These are phyloP conservation scores for Cutaneotrichosporon curvatum DNA, from an alignment of 1,284 basidiomycete species.

Conservation along the genomic window DNA sequence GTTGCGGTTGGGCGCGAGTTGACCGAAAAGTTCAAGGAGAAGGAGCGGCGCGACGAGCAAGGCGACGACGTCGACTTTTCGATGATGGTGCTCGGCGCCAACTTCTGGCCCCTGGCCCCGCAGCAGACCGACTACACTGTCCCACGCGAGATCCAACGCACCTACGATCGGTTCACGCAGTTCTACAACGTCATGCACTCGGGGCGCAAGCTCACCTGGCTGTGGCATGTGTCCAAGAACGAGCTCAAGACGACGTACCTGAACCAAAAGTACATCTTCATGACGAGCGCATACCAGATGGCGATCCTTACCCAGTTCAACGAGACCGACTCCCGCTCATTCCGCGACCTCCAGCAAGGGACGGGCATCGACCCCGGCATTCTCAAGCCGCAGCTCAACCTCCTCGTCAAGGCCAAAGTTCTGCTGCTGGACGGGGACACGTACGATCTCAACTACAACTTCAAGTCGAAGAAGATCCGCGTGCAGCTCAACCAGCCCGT, in stretches of 20 bases:
- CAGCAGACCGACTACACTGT: slow-evolving; percentile 80
- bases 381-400: slow-evolving; percentile 70
- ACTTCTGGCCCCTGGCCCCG: slow-evolving; percentile 90
- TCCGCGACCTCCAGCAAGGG: slow-evolving; percentile 71
- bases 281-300: slow-evolving; percentile 93
- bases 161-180: slow-evolving; percentile 84
- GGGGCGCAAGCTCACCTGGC: slow-evolving; percentile 91
- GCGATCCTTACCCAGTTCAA: slow-evolving; percentile 94
- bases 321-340: slow-evolving; percentile 71
- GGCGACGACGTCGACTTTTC: slow-evolving; percentile 72
- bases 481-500: slow-evolving; percentile 91
- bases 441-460: slow-evolving; percentile 84
- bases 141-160: slow-evolving; percentile 75
- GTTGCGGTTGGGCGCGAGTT: slow-evolving; percentile 94
- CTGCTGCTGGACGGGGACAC: slow-evolving; percentile 67
- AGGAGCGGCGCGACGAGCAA: slow-evolving; percentile 66
- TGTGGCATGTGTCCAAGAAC: slow-evolving; percentile 97
- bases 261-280: slow-evolving; percentile 90
- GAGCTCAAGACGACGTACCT: slow-evolving; percentile 89
- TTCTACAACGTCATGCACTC: slow-evolving; percentile 73
- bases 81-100: slow-evolving; percentile 88
- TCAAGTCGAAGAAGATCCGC: slow-evolving; percentile 82
- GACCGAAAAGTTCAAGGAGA: slow-evolving; percentile 93
- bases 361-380: slow-evolving; percentile 80
- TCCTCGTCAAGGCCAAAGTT: slow-evolving; percentile 84